phyloP scores from a whole-genome alignment of 177 flowering plant species.

The Vitis hybrid region DNA sequence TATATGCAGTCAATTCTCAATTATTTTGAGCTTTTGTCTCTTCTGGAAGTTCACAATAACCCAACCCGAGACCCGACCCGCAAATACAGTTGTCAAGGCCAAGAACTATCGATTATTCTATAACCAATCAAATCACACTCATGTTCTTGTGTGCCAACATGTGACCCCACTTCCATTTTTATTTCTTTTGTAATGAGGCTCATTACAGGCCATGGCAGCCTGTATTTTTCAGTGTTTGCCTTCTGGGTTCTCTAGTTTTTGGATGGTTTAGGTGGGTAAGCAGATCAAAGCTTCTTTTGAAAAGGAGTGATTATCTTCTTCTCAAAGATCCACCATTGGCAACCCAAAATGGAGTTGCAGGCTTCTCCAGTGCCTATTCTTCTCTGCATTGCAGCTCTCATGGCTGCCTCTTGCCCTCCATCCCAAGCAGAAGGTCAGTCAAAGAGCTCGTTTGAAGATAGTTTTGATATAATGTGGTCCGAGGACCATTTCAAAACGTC shows the following conservation, averaged over 20 bases:
- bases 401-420: constrained; percentile 21
- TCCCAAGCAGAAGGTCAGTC: constrained; percentile 29
- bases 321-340: background rate
- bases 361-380: constrained; percentile 29
- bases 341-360: constrained; percentile 23
- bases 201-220: constrained; percentile 18
- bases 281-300: background rate
- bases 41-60: background rate
- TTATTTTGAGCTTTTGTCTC: background rate
- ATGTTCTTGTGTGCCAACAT: constrained; percentile 15
- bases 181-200: background rate
- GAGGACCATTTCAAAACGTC: constrained; percentile 81
- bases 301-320: constrained; percentile 10
- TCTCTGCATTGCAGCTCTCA: constrained; percentile 30
- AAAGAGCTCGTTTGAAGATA: constrained; percentile 50
- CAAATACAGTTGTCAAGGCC: constrained; percentile 29
- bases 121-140: constrained; percentile 20
- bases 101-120: constrained; percentile 25
- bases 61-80: background rate
- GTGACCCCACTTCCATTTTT: constrained; percentile 16
- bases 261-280: background rate
- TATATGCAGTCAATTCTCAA: background rate
- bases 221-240: constrained; percentile 9
- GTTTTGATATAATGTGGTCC: constrained; percentile 80
- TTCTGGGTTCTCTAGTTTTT: no score